A percentile compares a stretch with the other conserved stretches of the same genome.
phyloP scores from a whole-genome alignment of 345 rosid genomes.

The Hibiscus mutabilis region DNA sequence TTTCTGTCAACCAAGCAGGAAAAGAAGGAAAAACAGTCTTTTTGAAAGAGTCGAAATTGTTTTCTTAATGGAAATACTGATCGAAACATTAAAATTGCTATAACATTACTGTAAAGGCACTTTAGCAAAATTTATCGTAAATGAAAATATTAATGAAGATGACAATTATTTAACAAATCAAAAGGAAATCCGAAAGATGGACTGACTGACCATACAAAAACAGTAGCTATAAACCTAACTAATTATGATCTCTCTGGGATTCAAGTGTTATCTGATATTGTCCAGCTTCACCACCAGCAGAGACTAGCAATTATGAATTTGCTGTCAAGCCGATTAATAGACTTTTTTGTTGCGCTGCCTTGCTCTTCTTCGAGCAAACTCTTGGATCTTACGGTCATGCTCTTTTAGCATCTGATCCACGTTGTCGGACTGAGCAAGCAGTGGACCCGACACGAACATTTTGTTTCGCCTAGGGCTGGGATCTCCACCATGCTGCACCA shows the following conservation, averaged over 20 bases:
- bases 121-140: too few species aligned
- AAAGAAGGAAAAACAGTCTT: too few species aligned
- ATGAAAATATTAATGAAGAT: too few species aligned
- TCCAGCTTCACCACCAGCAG: not conserved
- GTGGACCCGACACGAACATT: slow-evolving; percentile 84
- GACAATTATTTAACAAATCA: too few species aligned
- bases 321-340: not conserved
- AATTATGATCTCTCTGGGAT: not conserved
- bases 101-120: too few species aligned
- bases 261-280: not conserved
- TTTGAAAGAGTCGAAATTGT: too few species aligned
- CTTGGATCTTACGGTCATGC: slow-evolving; percentile 69
- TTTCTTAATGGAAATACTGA: too few species aligned
- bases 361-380: slow-evolving; percentile 47
- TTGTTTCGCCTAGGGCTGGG: slow-evolving; percentile 41
- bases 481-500: slow-evolving; percentile 40
- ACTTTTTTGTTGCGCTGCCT: slow-evolving; percentile 36
- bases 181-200: too few species aligned
- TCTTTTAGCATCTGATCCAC: slow-evolving; percentile 90
- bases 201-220: too few species aligned
- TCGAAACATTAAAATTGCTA: too few species aligned
- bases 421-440: slow-evolving; percentile 62
- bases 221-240: not conserved
- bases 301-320: not conserved
- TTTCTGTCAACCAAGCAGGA: too few species aligned